Base-by-base conservation (phyloP, 345 rosid species). In the Cardamine chenopodiifolia region DNA sequence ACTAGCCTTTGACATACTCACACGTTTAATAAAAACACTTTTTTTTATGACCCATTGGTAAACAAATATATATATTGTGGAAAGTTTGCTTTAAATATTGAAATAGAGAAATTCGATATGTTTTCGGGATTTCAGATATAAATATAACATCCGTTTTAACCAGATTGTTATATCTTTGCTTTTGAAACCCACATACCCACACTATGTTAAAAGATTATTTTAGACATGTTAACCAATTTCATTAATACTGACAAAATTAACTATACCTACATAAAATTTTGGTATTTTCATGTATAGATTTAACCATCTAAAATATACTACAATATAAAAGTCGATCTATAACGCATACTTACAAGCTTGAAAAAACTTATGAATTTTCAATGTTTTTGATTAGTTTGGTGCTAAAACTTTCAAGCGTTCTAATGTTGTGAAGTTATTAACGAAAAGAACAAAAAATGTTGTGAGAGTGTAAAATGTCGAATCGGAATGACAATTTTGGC, bases 61-160 rank as follows among this genome's bases (percentile, higher is more conserved):
- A 66, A 58, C 25, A 57, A 64, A 25, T 45, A n/a, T 34, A 66
- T 66, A 17, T 8, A 57, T 18, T 13, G 35, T 39, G 50, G 70
- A 40, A 62, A 72, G 11, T 19, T 39, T 54, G 37, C 65, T 54
- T 11, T 1, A 26, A 54, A 28, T 18, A 26, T 20, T 40, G 17
- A 62, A 18, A 14, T 20, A 39, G 5, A 54, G 25, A 74, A 66
- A 45, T 25, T 45, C 17, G 47, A 2, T 18, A 6, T 25, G 8
- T 47, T 34, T 10, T 17, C 42, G 25, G 29, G 22, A 31, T 23
- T 48, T 45, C 1, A 2, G 20, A 28, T 39, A 1, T 10, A 62
- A 37, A 61, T 5, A 50, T 4, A 52, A 22, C 20, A 18, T 49
- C 1, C 15, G 52, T 17, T 66, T 32, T 34, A 20, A 34, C 58